These are phyloP conservation scores for Suhomyces kunorum DNA, from an alignment of 1,139 yeast genomes.

Conservation along the genomic window DNA sequence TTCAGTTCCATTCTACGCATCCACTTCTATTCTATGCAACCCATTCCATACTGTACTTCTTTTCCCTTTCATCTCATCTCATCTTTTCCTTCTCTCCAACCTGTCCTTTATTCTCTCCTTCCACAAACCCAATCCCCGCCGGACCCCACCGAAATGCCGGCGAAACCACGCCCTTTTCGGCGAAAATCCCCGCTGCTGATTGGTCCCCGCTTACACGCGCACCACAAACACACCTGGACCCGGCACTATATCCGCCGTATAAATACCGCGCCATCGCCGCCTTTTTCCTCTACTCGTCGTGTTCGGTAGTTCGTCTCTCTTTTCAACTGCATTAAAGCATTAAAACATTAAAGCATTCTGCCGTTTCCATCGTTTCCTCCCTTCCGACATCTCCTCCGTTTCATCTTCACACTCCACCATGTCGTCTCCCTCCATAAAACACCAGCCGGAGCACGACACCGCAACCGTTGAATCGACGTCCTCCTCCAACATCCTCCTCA, in stretches of 20 bases:
- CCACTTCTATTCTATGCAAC: no score
- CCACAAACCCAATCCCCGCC: no score
- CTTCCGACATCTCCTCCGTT: background rate
- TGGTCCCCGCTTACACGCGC: background rate
- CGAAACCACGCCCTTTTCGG: constrained; percentile 4
- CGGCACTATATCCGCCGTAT: constrained; percentile 6
- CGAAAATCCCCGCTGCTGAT: constrained; percentile 3
- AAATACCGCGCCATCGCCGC: background rate
- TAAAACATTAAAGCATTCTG: no score
- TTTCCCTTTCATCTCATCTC: no score
- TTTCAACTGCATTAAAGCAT: no score
- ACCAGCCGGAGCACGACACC: constrained; percentile 7
- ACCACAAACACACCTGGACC: background rate
- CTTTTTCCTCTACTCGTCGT: background rate
- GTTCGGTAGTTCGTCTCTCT: background rate
- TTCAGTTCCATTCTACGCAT: no score
- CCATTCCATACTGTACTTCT: no score
- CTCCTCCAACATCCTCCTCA: constrained; percentile 8
- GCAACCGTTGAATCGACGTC: constrained; percentile 11
- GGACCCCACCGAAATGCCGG: constrained; percentile 6
- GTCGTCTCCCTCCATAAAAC: constrained; percentile 5
- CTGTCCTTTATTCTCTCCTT: background rate
- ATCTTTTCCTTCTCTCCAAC: background rate
- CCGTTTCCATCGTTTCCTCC: background rate
- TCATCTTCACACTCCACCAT: background rate